Base-by-base conservation (phyloP, 2,329 filamentous ascomycete genomes). In the Cercospora berteroae region DNA sequence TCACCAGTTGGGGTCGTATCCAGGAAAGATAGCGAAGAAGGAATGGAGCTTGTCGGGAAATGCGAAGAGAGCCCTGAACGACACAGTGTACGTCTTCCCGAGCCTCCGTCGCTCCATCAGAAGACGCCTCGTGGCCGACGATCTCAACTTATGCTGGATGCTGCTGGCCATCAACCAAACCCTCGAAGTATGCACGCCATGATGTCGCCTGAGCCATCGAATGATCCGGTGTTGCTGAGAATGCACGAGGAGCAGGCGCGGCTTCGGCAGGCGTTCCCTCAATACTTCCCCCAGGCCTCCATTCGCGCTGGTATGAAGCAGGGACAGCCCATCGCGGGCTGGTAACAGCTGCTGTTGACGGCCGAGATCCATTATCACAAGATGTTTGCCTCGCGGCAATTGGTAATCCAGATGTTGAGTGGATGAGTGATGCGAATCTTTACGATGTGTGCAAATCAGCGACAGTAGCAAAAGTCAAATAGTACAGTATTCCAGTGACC, bases 1-100 rank as follows among this genome's bases (percentile, higher is more conserved):
- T 58, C 31, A 12, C 61, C 61, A 12, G 36, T n/a, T 5, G 27
- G 33, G 52, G n/a, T 39, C 8, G 10, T 50, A 12, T 18, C 42
- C 5, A 48, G 44, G 16, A 52, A 55, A 16, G 20, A 60, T 7
- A 59, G 64, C 52, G 50, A 63, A 18, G 58, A 59, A 4, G 64
- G 55, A 20, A n/a, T 59, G n/a, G 64, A 66, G 27, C n/a, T 56
- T 12, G 59, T 60, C 13, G 36, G 16, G 25, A 52, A 58, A n/a
- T 50, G 29, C n/a, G 52, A 65, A 44, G 50, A 39, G 36, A 65
- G n/a, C 16, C 58, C 64, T 3, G 61, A 67, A n/a, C 25, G 69
- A 29, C 29, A 65, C 60, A 70, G 66, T 20, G 60, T 29, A 13
- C 64, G 48, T 16, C 42, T 70, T 12, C 67, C 69, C 18, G 64